phyloP scores from a whole-genome alignment of 2,329 filamentous ascomycete species.

The Cladosporium colombiae region DNA sequence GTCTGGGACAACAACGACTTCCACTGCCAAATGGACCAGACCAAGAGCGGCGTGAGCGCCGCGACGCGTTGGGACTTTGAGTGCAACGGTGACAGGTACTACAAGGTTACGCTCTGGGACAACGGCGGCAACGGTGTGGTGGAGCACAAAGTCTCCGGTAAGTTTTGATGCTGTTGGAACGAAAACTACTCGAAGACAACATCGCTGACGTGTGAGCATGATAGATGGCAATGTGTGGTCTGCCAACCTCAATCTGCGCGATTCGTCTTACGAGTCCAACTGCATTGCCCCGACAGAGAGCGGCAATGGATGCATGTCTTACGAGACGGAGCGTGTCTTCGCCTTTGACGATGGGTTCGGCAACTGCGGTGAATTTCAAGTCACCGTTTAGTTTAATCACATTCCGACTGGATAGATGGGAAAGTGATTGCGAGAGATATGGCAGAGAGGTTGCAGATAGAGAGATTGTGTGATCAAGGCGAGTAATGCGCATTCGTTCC shows the following conservation, averaged over 20 bases:
- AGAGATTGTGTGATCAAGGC: background rate
- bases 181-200: slow-evolving; percentile 1
- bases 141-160: slow-evolving; percentile 15
- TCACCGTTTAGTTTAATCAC: background rate
- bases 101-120: slow-evolving; percentile 15
- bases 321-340: slow-evolving; percentile 15
- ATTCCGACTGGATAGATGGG: background rate
- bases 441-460: background rate
- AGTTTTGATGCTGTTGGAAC: slow-evolving; percentile 1
- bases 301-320: slow-evolving; percentile 10
- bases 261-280: slow-evolving; percentile 14
- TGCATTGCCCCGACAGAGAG: slow-evolving; percentile 5
- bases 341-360: slow-evolving; percentile 14
- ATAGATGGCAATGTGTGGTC: slow-evolving; percentile 17
- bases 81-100: slow-evolving; percentile 15
- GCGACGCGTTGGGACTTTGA: slow-evolving; percentile 14
- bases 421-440: background rate
- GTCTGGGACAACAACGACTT: slow-evolving; percentile 20
- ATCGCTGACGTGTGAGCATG: slow-evolving; percentile 13
- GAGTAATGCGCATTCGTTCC: background rate
- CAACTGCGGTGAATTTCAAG: slow-evolving; percentile 11
- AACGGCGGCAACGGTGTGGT: slow-evolving; percentile 8
- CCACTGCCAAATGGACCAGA: slow-evolving; percentile 10
- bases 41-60: slow-evolving; percentile 15
- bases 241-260: slow-evolving; percentile 15